These are phyloP conservation scores for Shiraia sp. DNA, from an alignment of 2,329 filamentous ascomycete species.

Conservation along the genomic window DNA sequence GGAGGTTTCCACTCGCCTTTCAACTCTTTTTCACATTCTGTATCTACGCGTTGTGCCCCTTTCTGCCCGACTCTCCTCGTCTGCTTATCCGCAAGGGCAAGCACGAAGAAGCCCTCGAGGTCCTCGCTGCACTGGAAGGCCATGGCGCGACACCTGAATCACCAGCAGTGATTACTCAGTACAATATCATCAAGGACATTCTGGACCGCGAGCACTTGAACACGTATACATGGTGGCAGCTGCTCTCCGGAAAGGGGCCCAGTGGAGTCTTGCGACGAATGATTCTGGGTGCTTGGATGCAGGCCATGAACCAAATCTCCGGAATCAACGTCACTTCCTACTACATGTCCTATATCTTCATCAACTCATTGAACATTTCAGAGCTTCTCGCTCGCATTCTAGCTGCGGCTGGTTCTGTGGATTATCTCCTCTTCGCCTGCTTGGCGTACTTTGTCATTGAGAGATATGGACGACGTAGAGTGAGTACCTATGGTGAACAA, in stretches of 20 bases:
- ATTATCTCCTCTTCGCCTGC: constrained; percentile 52
- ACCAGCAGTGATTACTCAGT: constrained; percentile 37
- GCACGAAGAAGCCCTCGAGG: constrained; percentile 48
- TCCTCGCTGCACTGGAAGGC: constrained; percentile 45
- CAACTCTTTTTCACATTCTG: constrained; percentile 63
- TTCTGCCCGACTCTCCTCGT: constrained; percentile 48
- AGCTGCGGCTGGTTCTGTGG: constrained; percentile 52
- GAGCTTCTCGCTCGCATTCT: constrained; percentile 39
- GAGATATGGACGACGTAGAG: constrained; percentile 51
- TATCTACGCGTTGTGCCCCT: constrained; percentile 56
- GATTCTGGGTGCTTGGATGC: constrained; percentile 52
- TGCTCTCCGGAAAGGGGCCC: constrained; percentile 48
- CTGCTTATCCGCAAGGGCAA: constrained; percentile 57
- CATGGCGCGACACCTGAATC: constrained; percentile 44
- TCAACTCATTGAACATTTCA: constrained; percentile 45
- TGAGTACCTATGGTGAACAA: constrained; percentile 1
- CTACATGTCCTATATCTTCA: constrained; percentile 49
- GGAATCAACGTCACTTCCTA: constrained; percentile 44
- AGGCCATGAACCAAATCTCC: constrained; percentile 51
- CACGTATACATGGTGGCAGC: constrained; percentile 51
- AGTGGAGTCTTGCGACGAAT: constrained; percentile 49
- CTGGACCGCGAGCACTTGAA: constrained; percentile 51
- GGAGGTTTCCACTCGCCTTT: constrained; percentile 58
- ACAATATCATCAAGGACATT: constrained; percentile 46
- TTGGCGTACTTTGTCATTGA: constrained; percentile 54